Base-by-base conservation (phyloP, 768 basidiomycete genomes). In the Paxillus involutus region DNA sequence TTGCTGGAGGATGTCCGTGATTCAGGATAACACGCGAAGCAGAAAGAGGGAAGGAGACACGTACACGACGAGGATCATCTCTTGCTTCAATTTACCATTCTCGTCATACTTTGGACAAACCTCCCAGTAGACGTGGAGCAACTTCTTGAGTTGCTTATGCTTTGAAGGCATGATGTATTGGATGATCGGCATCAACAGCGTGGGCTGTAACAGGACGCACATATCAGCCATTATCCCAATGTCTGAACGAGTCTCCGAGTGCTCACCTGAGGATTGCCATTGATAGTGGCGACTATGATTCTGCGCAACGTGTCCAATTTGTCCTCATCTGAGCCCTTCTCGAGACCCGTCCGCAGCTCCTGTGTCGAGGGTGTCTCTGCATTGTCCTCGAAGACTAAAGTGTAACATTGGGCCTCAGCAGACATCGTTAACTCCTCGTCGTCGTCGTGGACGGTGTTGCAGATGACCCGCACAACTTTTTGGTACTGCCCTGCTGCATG, bases 51-150 rank as follows among this genome's bases (percentile, higher is more conserved):
- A 40, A 58, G 26, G 32, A 32, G 36, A 47, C 16, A 84, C 92
- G 69, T 71, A 95, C 93, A 95, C 94, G 32, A 98, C 96, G 49
- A 98, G 83, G 67, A 98, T 98, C 96, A 98, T 98, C 77, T 99
- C 96, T 74, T 98, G 97, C 81, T 96, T 98, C 61, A 98, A 74
- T 75, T 98, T 98, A 47, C 96, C 96, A 59, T 84, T 87, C 64
- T 98, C 96, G 63, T 98, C 96, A 58, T 95, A 88, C 72, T 98
- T 98, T 9, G 96, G 96, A 73, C 95, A 98, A 19, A 98, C 89
- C 75, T 98, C 92, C 91, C 91, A 94, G 70, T 95, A 94, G 68
- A 93, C 94, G 71, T 94, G 93, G 36, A 98, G 77, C 59, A 97
- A 75, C 77, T 98, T 99, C 85, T 99, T 98, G 68, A 98, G 83